These are phyloP conservation scores for Dendrobium huoshanense DNA, from an alignment of 106 monocot genomes.

Conservation along the genomic window DNA sequence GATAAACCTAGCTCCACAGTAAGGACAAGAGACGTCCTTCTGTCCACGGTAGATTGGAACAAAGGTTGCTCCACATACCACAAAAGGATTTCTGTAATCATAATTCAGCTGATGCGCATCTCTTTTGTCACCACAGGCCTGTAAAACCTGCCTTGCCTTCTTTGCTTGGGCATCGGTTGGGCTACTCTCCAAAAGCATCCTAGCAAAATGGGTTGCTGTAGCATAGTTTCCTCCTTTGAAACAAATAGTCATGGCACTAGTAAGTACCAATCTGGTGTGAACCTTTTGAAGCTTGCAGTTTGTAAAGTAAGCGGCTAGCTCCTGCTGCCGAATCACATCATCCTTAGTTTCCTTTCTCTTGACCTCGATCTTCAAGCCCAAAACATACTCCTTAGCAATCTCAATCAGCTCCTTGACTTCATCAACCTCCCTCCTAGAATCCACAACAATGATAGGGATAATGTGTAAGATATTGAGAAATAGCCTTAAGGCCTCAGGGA, in stretches of 20 bases:
- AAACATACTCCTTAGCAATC: slow-evolving; percentile 37
- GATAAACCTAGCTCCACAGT: slow-evolving; percentile 37
- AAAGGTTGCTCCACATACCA: slow-evolving; percentile 52
- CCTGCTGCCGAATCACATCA: slow-evolving; percentile 39
- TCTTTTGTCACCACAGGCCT: slow-evolving; percentile 37
- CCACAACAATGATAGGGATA: slow-evolving; percentile 49
- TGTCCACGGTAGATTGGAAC: slow-evolving; percentile 63
- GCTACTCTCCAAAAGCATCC: slow-evolving; percentile 49
- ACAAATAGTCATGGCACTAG: slow-evolving; percentile 50
- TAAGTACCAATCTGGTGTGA: slow-evolving; percentile 39
- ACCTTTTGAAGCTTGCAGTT: slow-evolving; percentile 57
- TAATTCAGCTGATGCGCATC: slow-evolving; percentile 46
- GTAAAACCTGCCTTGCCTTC: slow-evolving; percentile 36
- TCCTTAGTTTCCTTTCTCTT: slow-evolving; percentile 48
- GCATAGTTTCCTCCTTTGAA: slow-evolving; percentile 39
- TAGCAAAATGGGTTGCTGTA: slow-evolving; percentile 37
- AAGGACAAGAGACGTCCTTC: slow-evolving; percentile 50
- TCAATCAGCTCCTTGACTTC: slow-evolving; percentile 62
- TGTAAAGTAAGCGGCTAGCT: slow-evolving; percentile 59
- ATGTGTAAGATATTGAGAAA: slow-evolving; percentile 52
- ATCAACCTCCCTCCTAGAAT: slow-evolving; percentile 57
- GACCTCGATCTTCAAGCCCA: slow-evolving; percentile 57
- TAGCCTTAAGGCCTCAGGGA: slow-evolving; percentile 40
- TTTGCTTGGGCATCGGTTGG: slow-evolving; percentile 39
- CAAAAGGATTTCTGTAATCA: slow-evolving; percentile 58